phyloP scores from a whole-genome alignment of 257 asterid genomes.

The Rubia yunnanensis region DNA sequence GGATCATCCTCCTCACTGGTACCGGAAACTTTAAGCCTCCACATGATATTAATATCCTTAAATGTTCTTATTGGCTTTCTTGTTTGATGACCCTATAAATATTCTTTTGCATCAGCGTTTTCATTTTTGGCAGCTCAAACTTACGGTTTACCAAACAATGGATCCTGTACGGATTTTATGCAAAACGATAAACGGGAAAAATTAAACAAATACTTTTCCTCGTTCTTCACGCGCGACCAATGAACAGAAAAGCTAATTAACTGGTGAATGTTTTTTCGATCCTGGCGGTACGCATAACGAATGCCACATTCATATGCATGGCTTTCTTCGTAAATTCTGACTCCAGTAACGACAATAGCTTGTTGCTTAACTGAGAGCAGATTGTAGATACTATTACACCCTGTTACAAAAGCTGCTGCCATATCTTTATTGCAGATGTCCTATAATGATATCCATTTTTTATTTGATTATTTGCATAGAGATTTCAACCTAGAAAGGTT shows the following conservation, averaged over 20 bases:
- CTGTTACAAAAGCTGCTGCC: too few species aligned
- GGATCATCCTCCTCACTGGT: constrained; percentile 6
- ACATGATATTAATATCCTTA: constrained; percentile 15
- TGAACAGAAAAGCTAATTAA: neutral
- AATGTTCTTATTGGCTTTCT: neutral
- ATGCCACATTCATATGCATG: neutral
- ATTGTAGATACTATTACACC: too few species aligned
- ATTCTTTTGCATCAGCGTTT: too few species aligned
- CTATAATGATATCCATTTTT: too few species aligned
- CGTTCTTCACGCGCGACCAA: neutral
- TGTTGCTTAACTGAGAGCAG: too few species aligned
- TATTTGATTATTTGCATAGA: too few species aligned
- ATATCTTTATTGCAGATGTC: too few species aligned
- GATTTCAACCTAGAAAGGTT: too few species aligned
- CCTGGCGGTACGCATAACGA: too few species aligned
- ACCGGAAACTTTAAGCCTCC: constrained; percentile 33
- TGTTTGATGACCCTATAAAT: neutral
- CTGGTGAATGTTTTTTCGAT: too few species aligned
- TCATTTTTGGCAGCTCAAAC: neutral
- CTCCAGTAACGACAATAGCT: neutral
- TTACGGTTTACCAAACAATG: neutral
- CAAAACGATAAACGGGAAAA: neutral
- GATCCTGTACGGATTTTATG: neutral
- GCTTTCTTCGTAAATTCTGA: neutral
- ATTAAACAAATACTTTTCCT: neutral